Conservation (phyloP, 257 asterid genomes). For the Plectranthus barbatus region DNA sequence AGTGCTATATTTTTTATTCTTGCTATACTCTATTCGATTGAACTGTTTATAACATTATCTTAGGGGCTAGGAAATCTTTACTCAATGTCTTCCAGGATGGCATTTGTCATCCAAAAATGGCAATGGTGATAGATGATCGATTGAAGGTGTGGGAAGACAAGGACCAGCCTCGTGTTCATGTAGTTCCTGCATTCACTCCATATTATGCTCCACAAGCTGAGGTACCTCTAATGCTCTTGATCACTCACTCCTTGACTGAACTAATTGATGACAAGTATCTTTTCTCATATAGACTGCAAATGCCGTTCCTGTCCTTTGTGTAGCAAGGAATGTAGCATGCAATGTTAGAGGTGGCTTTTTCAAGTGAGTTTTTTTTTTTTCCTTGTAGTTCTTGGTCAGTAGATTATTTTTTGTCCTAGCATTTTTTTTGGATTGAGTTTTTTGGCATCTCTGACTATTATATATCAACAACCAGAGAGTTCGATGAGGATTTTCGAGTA, state of each 20-base stretch:
- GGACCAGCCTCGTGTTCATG: slow-evolving; percentile 98
- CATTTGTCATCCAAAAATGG: slow-evolving; percentile 90
- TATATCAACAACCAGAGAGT: slow-evolving; percentile 48
- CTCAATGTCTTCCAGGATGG: slow-evolving; percentile 84
- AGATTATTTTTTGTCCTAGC: neutral
- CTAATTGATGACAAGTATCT: slow-evolving; percentile 1
- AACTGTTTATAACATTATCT: neutral
- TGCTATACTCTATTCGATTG: neutral
- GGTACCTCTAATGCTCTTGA: slow-evolving; percentile 38
- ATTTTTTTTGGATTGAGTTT: slow-evolving; percentile 1
- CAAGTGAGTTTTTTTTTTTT: slow-evolving; percentile 57
- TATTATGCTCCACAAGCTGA: slow-evolving; percentile 99
- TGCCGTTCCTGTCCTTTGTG: slow-evolving; percentile 93
- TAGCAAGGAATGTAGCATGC: slow-evolving; percentile 98
- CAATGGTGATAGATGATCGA: slow-evolving; percentile 99
- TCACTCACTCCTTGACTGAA: neutral
- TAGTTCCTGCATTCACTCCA: slow-evolving; percentile 95
- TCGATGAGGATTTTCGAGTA: slow-evolving; percentile 61
- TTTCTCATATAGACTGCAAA: slow-evolving; percentile 50
- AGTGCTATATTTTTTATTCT: neutral
- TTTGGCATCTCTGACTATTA: neutral
- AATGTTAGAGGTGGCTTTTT: slow-evolving; percentile 93
- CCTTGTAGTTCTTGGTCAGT: slow-evolving; percentile 10
- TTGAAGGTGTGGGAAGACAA: slow-evolving; percentile 95
- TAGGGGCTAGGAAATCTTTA: slow-evolving; percentile 90